Evolutionary conservation across 768 basidiomycete species (phyloP), one percentile per base, ranked within the genome.

Genomic region (Tulasnella sp.): DNA sequence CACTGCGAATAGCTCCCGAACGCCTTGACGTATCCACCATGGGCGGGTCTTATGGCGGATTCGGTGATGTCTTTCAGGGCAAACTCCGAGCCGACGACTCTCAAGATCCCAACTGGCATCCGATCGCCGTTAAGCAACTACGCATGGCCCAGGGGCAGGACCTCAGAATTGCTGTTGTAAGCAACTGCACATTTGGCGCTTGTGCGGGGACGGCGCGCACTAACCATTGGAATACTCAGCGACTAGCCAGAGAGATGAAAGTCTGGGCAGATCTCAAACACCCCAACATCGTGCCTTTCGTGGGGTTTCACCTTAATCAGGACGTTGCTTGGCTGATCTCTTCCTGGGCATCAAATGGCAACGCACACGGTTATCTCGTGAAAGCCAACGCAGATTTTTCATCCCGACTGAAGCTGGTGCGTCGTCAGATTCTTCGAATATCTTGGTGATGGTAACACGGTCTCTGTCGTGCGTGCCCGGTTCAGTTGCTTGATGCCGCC

Each of bases 401-500:
- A 37, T 20, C 24, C 5, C 28, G 64, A 20, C 24, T 69, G 1
- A 69, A 69, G 64, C 64, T 69, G 64, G 64, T 69, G 34, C 6
- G 64, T 69, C 6, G 18, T 37, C 31, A 69, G 11, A 28, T 8
- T n/a, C 54, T 54, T 24, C n/a, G n/a, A 8, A 54, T 54, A n/a
- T 54, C 24, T 24, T 1, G 24, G 54, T 24, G 22, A 24, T 1
- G 54, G 1, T 54, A 54, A 54, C 54, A 46, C 4, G 1, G 54
- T 7, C 11, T 22, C 54, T 24, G 50, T 16, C n/a, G 7, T n/a
- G n/a, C n/a, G n/a, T n/a, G 4, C 22, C 4, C 54, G 0, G 8
- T 54, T 24, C 72, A 82, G 81, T 37, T 82, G 22, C 75, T 80
- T 34, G 81, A 80, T 24, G 69, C 76, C 42, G 81, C 81, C 1